Evolutionary conservation across 2,329 filamentous ascomycete genomes (phyloP).

Genomic region (Ophiostoma triangulosporum): DNA sequence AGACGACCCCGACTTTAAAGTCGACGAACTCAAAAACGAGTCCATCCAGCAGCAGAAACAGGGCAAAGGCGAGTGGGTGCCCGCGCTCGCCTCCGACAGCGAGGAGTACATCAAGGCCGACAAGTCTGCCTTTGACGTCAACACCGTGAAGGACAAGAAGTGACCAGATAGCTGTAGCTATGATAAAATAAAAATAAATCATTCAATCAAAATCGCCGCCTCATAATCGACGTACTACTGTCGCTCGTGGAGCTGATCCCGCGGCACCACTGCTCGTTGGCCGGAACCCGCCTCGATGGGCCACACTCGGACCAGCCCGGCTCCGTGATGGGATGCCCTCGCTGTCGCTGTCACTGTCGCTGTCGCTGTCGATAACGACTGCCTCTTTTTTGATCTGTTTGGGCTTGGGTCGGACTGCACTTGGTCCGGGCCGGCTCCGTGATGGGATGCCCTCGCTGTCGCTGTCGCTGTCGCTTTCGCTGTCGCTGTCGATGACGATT

Average conservation of each 20-base stretch:
- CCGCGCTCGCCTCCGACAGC: conserved; percentile 62
- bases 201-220: too few species aligned
- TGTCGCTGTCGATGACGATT: not conserved
- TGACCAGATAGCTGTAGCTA: not conserved
- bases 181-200: too few species aligned
- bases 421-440: not conserved
- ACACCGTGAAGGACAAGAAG: conserved; percentile 27
- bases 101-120: conserved; percentile 67
- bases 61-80: conserved; percentile 63
- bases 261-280: not conserved
- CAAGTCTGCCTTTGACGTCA: conserved; percentile 26
- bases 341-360: not conserved
- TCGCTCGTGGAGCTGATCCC: conserved; percentile 15
- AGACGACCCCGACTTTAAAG: conserved; percentile 23
- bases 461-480: not conserved
- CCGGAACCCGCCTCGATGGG: not conserved
- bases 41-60: conserved; percentile 52
- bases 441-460: not conserved
- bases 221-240: conserved; percentile 23
- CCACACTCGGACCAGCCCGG: not conserved
- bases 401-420: not conserved
- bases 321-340: not conserved
- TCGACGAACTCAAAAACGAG: conserved; percentile 48
- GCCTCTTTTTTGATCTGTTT: not conserved
- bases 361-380: not conserved